phyloP scores from a whole-genome alignment of 345 rosid species.

The Gossypium anomalum region DNA sequence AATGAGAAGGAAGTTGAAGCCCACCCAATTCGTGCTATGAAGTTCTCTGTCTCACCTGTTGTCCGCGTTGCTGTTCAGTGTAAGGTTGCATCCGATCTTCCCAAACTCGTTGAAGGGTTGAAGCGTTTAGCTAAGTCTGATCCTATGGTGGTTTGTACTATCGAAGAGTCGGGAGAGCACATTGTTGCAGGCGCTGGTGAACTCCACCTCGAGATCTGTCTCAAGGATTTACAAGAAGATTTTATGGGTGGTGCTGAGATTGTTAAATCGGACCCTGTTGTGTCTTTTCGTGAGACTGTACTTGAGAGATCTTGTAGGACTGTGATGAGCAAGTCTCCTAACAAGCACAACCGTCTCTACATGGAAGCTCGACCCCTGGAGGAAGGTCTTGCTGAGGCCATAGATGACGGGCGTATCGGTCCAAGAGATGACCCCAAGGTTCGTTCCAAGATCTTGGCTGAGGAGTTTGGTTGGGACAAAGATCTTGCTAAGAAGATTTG shows the following conservation, averaged over 20 bases:
- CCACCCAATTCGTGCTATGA: slow-evolving; percentile 76
- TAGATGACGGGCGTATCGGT: slow-evolving; percentile 48
- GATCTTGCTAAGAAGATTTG: slow-evolving; percentile 53
- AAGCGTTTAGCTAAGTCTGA: slow-evolving; percentile 73
- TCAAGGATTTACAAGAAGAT: slow-evolving; percentile 50
- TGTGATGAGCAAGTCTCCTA: slow-evolving; percentile 55
- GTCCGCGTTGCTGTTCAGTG: slow-evolving; percentile 63
- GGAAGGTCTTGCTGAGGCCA: slow-evolving; percentile 53
- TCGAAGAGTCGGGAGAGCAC: slow-evolving; percentile 70
- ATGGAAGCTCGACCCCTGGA: slow-evolving; percentile 55
- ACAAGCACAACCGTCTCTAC: slow-evolving; percentile 58
- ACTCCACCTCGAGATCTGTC: slow-evolving; percentile 48
- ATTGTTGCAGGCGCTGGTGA: slow-evolving; percentile 57
- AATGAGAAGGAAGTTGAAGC: slow-evolving; percentile 75
- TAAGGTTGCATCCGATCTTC: slow-evolving; percentile 65
- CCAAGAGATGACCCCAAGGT: slow-evolving; percentile 53
- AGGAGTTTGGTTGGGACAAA: slow-evolving; percentile 58
- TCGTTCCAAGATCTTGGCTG: slow-evolving; percentile 42
- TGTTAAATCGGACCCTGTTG: slow-evolving; percentile 54
- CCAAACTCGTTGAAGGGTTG: slow-evolving; percentile 74
- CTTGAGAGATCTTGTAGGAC: slow-evolving; percentile 43
- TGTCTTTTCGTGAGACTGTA: slow-evolving; percentile 58
- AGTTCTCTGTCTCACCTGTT: slow-evolving; percentile 75
- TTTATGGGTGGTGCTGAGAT: slow-evolving; percentile 62
- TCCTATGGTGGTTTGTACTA: slow-evolving; percentile 68